phyloP scores from a whole-genome alignment of 208 protist genomes.

The Wallacemonas rigidus region DNA sequence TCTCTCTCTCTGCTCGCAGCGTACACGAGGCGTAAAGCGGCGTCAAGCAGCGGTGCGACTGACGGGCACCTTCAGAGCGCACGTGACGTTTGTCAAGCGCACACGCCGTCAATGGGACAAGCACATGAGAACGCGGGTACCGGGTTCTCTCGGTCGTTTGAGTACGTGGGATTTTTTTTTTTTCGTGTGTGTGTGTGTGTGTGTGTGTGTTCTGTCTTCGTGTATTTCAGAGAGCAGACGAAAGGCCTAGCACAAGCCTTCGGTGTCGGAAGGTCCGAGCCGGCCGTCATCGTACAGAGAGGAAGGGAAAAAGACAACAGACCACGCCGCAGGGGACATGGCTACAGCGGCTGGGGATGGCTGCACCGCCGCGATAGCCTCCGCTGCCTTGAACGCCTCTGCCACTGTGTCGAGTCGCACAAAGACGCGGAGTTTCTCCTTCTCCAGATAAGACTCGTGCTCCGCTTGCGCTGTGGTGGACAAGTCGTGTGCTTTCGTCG shows the following conservation, averaged over 20 bases:
- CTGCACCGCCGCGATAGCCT: constrained; percentile 30
- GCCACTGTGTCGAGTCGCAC: constrained; percentile 87
- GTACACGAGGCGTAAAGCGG: no score
- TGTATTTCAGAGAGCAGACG: not conserved
- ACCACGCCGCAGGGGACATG: constrained; percentile 20
- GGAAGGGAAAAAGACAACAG: constrained; percentile 69
- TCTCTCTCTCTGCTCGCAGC: no score
- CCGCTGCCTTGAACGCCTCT: constrained; percentile 77
- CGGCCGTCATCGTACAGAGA: constrained; percentile 54
- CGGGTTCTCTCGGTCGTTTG: not conserved
- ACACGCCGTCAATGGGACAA: no score
- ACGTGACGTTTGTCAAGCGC: no score
- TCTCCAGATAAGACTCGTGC: not conserved
- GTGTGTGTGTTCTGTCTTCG: not conserved
- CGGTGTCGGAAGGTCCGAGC: constrained; percentile 43
- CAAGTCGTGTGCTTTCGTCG: constrained; percentile 15
- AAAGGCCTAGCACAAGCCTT: constrained; percentile 26
- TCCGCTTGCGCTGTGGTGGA: not conserved
- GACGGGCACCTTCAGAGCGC: no score
- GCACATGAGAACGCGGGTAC: no score
- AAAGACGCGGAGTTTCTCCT: constrained; percentile 60
- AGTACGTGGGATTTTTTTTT: not conserved
- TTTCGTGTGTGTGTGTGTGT: not conserved
- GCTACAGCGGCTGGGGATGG: not conserved
- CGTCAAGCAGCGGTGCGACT: no score